Evolutionary conservation across 1,139 yeast genomes (phyloP).

Genomic region (Saccharomyces hybrid): DNA sequence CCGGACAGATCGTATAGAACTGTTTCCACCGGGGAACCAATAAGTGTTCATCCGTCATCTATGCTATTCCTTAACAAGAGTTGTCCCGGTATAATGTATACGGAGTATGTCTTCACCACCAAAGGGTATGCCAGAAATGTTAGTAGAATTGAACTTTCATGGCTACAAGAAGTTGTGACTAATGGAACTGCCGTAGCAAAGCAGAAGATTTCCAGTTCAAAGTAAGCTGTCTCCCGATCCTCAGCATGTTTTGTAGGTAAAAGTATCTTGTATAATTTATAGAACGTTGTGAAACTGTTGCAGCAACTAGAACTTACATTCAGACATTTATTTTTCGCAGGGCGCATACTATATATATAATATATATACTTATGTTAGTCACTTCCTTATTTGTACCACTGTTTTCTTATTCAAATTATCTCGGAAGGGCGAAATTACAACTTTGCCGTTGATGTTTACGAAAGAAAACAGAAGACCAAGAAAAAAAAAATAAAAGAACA

Average conservation of each 20-base stretch:
- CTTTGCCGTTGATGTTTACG: not conserved
- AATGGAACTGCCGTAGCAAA: slow-evolving; percentile 15
- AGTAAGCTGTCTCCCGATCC: not conserved
- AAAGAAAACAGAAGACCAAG: not conserved
- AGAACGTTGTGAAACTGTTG: not conserved
- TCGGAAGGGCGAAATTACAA: not conserved
- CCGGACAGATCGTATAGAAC: slow-evolving; percentile 92
- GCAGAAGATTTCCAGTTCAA: slow-evolving; percentile 6
- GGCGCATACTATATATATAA: no score
- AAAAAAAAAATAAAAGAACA: not conserved
- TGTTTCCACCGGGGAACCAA: slow-evolving; percentile 66
- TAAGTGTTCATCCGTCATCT: slow-evolving; percentile 89
- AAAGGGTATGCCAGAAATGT: slow-evolving; percentile 90
- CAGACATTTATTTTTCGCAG: not conserved
- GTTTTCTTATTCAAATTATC: not conserved
- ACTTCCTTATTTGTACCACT: not conserved
- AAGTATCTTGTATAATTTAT: not conserved
- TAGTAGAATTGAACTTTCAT: slow-evolving; percentile 69
- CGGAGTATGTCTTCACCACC: slow-evolving; percentile 87
- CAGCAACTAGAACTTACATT: not conserved
- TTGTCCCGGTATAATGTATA: slow-evolving; percentile 84
- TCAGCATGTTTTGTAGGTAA: not conserved
- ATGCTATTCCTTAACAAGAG: slow-evolving; percentile 67
- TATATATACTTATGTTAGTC: not conserved
- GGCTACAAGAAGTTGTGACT: slow-evolving; percentile 74